Percentiles rank a stretch among this genome's conserved stretches.
phyloP scores from a whole-genome alignment of 768 basidiomycete species.

The Roridomyces roridus region DNA sequence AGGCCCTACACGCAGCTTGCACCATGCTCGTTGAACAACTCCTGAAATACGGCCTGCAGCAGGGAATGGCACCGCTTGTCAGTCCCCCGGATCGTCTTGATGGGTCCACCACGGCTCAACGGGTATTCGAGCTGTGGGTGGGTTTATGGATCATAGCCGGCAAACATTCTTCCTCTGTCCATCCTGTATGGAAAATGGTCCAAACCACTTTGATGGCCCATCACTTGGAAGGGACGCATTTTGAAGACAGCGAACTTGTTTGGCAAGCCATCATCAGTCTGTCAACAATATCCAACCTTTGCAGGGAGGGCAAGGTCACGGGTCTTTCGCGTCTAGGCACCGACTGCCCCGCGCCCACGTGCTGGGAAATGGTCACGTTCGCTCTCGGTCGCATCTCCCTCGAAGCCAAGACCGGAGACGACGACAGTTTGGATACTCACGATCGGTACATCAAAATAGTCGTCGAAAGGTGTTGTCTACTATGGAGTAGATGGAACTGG shows the following conservation, averaged over 20 bases:
- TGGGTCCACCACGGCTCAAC: slow-evolving; percentile 43
- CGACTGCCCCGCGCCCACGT: slow-evolving; percentile 47
- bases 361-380: slow-evolving; percentile 69
- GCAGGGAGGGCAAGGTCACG: slow-evolving; percentile 47
- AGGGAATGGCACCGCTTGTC: slow-evolving; percentile 50
- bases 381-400: slow-evolving; percentile 69
- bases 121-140: slow-evolving; percentile 75
- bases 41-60: slow-evolving; percentile 56
- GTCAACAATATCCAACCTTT: slow-evolving; percentile 82
- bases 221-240: slow-evolving; percentile 30
- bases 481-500: slow-evolving; percentile 85
- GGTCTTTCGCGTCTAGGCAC: slow-evolving; percentile 32
- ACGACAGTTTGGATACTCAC: slow-evolving; percentile 56
- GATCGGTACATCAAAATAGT: slow-evolving; percentile 77
- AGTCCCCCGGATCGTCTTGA: slow-evolving; percentile 40
- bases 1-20: slow-evolving; percentile 35
- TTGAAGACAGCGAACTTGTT: slow-evolving; percentile 65
- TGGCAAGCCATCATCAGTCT: slow-evolving; percentile 77
- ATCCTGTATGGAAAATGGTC: slow-evolving; percentile 55
- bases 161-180: slow-evolving; percentile 22
- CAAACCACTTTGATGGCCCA: slow-evolving; percentile 36
- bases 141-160: slow-evolving; percentile 66
- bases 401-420: slow-evolving; percentile 48
- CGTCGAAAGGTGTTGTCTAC: slow-evolving; percentile 72
- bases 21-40: slow-evolving; percentile 56